phyloP scores from a whole-genome alignment of 768 basidiomycete species.

The Lactarius akahatsu region DNA sequence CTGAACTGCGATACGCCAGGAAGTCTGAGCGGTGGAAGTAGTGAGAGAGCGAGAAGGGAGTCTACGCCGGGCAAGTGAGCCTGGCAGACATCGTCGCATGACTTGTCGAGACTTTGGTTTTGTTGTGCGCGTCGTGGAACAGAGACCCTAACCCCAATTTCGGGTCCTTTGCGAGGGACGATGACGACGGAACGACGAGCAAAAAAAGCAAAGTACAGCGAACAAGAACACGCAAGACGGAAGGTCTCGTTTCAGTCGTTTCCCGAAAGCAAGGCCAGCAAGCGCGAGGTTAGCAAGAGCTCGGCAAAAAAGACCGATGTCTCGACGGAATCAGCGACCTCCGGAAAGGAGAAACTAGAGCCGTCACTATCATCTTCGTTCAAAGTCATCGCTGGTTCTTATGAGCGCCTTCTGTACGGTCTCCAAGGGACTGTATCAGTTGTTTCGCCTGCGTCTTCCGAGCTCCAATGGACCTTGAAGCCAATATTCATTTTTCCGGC shows the following conservation, averaged over 20 bases:
- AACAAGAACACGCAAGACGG: slow-evolving; percentile 4
- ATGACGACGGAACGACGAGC: slow-evolving; percentile 16
- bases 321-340: slow-evolving; percentile 34
- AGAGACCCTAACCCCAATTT: slow-evolving; percentile 26
- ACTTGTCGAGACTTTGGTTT: not conserved
- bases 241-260: slow-evolving; percentile 5
- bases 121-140: not conserved
- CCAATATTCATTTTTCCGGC: slow-evolving; percentile 97
- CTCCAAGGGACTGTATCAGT: slow-evolving; percentile 61
- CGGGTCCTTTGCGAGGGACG: slow-evolving; percentile 19
- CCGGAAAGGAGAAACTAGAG: not conserved
- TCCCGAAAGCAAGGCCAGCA: slow-evolving; percentile 28
- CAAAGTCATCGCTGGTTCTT: slow-evolving; percentile 88
- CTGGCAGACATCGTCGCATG: slow-evolving; percentile 26
- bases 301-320: slow-evolving; percentile 29
- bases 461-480: slow-evolving; percentile 46
- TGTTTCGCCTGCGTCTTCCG: slow-evolving; percentile 32
- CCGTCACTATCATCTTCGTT: slow-evolving; percentile 57
- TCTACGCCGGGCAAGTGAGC: not conserved
- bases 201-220: slow-evolving; percentile 19
- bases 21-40: not conserved
- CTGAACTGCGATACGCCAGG: slow-evolving; percentile 24
- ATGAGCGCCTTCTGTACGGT: slow-evolving; percentile 95
- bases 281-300: slow-evolving; percentile 28
- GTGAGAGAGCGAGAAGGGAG: slow-evolving; percentile 14